Evolutionary conservation across 2,329 filamentous ascomycete species (phyloP).

Genomic region (Botrytis elliptica): DNA sequence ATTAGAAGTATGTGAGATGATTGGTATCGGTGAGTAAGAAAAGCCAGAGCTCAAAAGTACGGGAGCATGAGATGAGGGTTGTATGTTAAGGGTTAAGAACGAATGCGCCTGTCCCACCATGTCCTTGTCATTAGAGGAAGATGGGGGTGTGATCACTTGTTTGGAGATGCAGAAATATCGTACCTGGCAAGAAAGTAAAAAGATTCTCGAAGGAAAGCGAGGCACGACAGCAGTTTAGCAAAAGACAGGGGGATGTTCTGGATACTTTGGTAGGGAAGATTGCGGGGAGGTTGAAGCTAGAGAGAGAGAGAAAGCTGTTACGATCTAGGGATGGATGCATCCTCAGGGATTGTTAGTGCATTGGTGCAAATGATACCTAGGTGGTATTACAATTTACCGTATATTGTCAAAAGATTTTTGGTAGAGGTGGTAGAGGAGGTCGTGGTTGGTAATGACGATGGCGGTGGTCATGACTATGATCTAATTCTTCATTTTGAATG

Average conservation of each 20-base stretch:
- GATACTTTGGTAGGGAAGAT: slow-evolving; percentile 12
- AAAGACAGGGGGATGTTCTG: not conserved
- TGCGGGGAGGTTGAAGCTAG: slow-evolving; percentile 21
- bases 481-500: not conserved
- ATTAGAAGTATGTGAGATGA: not conserved
- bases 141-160: slow-evolving; percentile 18
- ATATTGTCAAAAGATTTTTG: not conserved
- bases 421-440: not conserved
- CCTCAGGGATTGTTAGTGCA: not conserved
- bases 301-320: not conserved
- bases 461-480: not conserved
- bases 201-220: slow-evolving; percentile 18
- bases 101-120: not conserved
- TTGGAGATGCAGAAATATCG: not conserved
- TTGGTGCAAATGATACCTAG: not conserved
- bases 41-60: not conserved
- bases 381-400: not conserved
- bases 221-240: not conserved
- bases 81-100: slow-evolving; percentile 3
- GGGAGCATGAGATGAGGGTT: slow-evolving; percentile 2
- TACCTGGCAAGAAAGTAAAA: slow-evolving; percentile 8
- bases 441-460: not conserved
- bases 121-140: slow-evolving; percentile 3
- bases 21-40: slow-evolving; percentile 13
- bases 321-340: not conserved